phyloP scores from a whole-genome alignment of 2,329 filamentous ascomycete species.

The Parastagonospora nodorum region DNA sequence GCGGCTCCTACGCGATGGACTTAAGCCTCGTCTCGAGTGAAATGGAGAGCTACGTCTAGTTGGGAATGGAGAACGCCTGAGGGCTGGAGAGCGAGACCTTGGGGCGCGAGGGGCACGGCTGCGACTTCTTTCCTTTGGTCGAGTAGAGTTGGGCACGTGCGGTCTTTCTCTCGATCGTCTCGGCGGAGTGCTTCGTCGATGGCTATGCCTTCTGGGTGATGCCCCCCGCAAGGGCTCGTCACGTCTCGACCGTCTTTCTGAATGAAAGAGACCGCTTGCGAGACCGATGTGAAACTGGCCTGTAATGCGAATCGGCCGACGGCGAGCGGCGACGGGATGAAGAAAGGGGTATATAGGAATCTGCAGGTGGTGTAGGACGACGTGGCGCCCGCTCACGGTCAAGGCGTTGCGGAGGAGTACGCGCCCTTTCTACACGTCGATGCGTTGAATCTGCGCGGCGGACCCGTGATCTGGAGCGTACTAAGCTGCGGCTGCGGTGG shows the following conservation, averaged over 20 bases:
- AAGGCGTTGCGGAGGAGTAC: constrained; percentile 37
- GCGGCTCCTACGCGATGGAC: constrained; percentile 25
- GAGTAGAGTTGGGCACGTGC: constrained; percentile 19
- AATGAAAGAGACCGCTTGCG: constrained; percentile 40
- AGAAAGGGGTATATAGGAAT: constrained; percentile 39
- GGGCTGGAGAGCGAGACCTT: constrained; percentile 40
- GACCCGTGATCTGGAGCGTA: constrained; percentile 41
- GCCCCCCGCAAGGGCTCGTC: constrained; percentile 32
- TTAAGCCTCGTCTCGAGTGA: constrained; percentile 19
- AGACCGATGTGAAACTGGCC: constrained; percentile 33
- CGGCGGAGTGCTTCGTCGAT: constrained; percentile 29
- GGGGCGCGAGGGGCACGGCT: constrained; percentile 30
- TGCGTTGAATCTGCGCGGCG: constrained; percentile 38
- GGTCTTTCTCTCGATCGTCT: constrained; percentile 25
- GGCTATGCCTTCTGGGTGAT: constrained; percentile 37
- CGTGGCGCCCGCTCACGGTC: constrained; percentile 40
- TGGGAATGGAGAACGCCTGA: constrained; percentile 33
- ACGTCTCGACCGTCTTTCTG: constrained; percentile 36
- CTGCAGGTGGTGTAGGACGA: constrained; percentile 37
- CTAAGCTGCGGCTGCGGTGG: constrained; percentile 40
- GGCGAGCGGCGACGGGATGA: constrained; percentile 47
- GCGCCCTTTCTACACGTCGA: constrained; percentile 32
- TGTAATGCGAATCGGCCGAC: constrained; percentile 48
- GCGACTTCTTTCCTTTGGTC: constrained; percentile 30
- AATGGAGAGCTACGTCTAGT: constrained; percentile 31